Evolutionary conservation across 768 basidiomycete genomes (phyloP).

Genomic region (Russula emetica): DNA sequence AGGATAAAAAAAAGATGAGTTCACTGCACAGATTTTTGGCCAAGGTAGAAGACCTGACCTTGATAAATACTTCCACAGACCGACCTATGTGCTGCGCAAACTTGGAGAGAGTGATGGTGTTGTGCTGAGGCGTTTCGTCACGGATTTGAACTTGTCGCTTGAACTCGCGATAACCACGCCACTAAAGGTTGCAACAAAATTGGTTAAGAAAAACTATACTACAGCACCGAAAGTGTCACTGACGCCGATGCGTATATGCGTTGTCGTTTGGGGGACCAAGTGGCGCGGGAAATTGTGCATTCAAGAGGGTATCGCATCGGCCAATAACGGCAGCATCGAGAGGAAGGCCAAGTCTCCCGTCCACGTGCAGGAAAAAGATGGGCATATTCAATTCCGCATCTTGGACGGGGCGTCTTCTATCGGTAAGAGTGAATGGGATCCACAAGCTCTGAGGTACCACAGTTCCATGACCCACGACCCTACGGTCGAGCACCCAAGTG

Average conservation of each 20-base stretch:
- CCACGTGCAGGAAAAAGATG: conserved; percentile 6
- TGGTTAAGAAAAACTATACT: not conserved
- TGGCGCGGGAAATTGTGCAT: not conserved
- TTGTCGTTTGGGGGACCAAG: conserved; percentile 7
- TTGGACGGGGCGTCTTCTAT: conserved; percentile 9
- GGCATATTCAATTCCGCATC: conserved; percentile 17
- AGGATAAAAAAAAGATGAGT: too few relatives aligned
- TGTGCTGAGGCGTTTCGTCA: conserved; percentile 7
- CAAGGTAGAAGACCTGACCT: too few relatives aligned
- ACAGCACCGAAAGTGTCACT: not conserved
- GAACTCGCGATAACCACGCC: conserved; percentile 16
- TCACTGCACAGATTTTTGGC: too few relatives aligned
- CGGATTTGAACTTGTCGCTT: conserved; percentile 20
- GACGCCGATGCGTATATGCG: conserved; percentile 16
- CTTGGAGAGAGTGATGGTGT: conserved; percentile 5
- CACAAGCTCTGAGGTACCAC: too few relatives aligned
- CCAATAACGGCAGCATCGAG: conserved; percentile 1
- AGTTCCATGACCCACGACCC: too few relatives aligned
- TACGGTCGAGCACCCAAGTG: too few relatives aligned
- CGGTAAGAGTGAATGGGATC: not conserved
- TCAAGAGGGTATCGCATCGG: conserved; percentile 6
- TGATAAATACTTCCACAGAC: conserved; percentile 16
- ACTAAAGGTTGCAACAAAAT: not conserved
- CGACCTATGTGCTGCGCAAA: conserved; percentile 16
- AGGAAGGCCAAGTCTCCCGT: conserved; percentile 15